Evolutionary conservation across 2,329 filamentous ascomycete species (phyloP).

Genomic region (Aspergillus pseudonomiae): DNA sequence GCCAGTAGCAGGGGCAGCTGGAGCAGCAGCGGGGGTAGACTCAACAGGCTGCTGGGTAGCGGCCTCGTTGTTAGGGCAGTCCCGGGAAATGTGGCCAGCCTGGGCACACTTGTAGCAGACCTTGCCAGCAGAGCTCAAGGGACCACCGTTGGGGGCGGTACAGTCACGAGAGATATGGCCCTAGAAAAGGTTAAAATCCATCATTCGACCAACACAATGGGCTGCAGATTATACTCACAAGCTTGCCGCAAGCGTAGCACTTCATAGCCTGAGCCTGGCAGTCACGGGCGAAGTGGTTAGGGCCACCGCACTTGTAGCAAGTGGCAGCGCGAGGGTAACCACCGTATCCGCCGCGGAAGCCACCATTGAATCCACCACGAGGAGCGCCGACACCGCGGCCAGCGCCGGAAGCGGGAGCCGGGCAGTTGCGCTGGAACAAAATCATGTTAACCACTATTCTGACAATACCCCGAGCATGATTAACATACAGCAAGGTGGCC

Average conservation of each 20-base stretch:
- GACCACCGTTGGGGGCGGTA: constrained; percentile 93
- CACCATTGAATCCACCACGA: constrained; percentile 66
- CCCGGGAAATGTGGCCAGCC: constrained; percentile 92
- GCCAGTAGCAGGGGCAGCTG: constrained; percentile 28
- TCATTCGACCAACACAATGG: background rate
- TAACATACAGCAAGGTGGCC: constrained; percentile 83
- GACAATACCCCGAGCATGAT: background rate
- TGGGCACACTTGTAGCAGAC: constrained; percentile 98
- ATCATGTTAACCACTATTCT: background rate
- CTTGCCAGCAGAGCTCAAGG: constrained; percentile 94
- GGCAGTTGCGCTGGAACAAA: constrained; percentile 71
- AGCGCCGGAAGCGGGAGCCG: constrained; percentile 67
- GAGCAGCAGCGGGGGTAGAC: constrained; percentile 33
- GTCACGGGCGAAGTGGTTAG: constrained; percentile 97
- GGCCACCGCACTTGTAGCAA: constrained; percentile 75
- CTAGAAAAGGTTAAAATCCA: constrained; percentile 22
- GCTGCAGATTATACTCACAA: constrained; percentile 47
- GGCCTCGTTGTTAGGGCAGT: constrained; percentile 78
- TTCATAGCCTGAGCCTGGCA: constrained; percentile 99
- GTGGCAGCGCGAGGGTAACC: constrained; percentile 59
- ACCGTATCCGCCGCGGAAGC: constrained; percentile 73
- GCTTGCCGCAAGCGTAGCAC: constrained; percentile 95
- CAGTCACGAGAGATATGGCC: constrained; percentile 94
- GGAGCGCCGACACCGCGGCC: constrained; percentile 66
- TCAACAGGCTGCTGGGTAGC: constrained; percentile 40